Evolutionary conservation across 345 rosid species (phyloP), one percentile per base, ranked within the genome.

Genomic region (Turritis glabra): DNA sequence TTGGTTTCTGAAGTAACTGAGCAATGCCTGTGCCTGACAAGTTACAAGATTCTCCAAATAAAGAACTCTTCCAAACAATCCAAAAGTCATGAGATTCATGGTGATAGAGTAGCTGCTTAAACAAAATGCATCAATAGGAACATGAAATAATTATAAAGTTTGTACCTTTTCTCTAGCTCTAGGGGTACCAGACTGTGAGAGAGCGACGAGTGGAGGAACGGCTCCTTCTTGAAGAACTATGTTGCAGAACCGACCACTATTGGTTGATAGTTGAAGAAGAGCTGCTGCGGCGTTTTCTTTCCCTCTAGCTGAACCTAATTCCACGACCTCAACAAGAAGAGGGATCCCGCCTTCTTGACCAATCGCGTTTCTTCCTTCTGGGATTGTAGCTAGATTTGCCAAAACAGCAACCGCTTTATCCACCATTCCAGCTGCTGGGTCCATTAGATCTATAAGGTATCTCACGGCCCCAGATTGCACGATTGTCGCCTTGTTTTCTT

Each of bases 231-330:
- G 98, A 32, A 96, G 96, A 80, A 90, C 97, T 81, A 65, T 83
- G 75, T 80, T 88, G 67, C 95, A 90, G 82, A 87, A 84, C 82
- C 93, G 86, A 73, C 51, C 79, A 71, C 89, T 92, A 62, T 66
- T 87, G 1, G 94, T 88, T 68, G 91, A 92, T 38, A 96, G 91
- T 64, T 92, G 99, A 80, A 90, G 83, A 62, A 96, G 96, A 64
- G 99, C 97, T n/a, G 99, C 98, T 0, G 99, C 98, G 0, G 99
- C 96, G 78, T 90, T 89, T 71, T 92, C 98, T 84, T 90, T 96
- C 55, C 97, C 99, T 82, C 98, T 90, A n/a, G 89, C 84, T 25
- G 99, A 96, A 56, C 98, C 99, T 81, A 96, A 77, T 77, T 96
- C 99, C 46, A 96, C 99, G 27, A 96, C 98, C 86, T 96, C 96